A percentile compares a stretch with the other conserved stretches of the same genome.
Conservation (phyloP, 345 rosid genomes). For the Iberis pinnata region DNA sequence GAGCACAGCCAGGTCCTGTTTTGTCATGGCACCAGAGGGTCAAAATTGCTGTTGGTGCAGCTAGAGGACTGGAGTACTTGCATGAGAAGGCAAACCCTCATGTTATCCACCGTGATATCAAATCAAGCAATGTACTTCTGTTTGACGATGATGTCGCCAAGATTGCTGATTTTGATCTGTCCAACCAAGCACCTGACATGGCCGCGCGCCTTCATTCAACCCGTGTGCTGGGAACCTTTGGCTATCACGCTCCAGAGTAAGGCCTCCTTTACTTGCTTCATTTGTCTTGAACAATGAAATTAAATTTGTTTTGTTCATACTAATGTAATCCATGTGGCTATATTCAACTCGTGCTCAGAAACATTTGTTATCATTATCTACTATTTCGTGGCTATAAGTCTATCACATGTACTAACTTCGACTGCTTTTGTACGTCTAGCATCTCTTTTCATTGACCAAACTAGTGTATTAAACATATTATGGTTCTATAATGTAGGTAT, state of each 20-base stretch:
- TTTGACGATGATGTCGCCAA: slow-evolving; percentile 87
- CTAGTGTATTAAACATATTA: slow-evolving; percentile 6
- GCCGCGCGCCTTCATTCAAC: slow-evolving; percentile 94
- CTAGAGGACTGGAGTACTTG: slow-evolving; percentile 92
- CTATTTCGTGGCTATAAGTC: not conserved
- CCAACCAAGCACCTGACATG: slow-evolving; percentile 94
- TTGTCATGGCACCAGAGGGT: slow-evolving; percentile 93
- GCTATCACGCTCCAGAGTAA: slow-evolving; percentile 99
- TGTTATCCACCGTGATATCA: slow-evolving; percentile 80
- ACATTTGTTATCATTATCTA: not conserved
- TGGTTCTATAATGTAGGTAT: slow-evolving; percentile 40
- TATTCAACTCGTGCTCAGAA: not conserved
- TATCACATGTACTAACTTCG: not conserved
- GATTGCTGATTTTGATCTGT: slow-evolving; percentile 92
- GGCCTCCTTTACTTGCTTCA: slow-evolving; percentile 22
- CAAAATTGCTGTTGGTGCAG: slow-evolving; percentile 90
- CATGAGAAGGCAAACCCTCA: slow-evolving; percentile 85
- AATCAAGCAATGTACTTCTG: slow-evolving; percentile 84
- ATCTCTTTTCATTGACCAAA: slow-evolving; percentile 1
- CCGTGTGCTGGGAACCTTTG: slow-evolving; percentile 92
- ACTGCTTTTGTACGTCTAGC: not conserved
- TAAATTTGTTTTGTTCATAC: not conserved
- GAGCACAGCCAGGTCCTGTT: slow-evolving; percentile 86
- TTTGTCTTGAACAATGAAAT: not conserved
- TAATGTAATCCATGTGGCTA: slow-evolving; percentile 11